Percentiles rank a stretch among this genome's conserved stretches.
Conservation (phyloP, 1,139 yeast genomes). For the Candida sanyaensis region DNA sequence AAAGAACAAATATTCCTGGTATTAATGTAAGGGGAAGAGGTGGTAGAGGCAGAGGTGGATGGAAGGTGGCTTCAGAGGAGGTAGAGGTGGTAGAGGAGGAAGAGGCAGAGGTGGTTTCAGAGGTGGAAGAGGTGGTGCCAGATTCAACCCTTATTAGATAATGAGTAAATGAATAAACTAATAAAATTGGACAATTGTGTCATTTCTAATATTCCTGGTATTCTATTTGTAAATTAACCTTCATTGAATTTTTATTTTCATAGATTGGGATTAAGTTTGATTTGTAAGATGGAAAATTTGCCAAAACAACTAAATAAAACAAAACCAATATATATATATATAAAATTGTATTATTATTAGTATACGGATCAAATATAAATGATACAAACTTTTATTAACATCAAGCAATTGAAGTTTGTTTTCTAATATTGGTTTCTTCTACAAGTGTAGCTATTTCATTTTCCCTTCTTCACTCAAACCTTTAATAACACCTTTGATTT, state of each 20-base stretch:
- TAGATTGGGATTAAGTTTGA: too few relatives aligned
- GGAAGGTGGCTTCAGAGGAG: slow-evolving; percentile 27
- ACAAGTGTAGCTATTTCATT: slow-evolving; percentile 25
- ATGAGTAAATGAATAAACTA: not conserved
- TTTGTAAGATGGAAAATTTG: too few relatives aligned
- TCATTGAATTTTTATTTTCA: too few relatives aligned
- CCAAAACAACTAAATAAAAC: too few relatives aligned
- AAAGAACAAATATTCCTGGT: slow-evolving; percentile 82
- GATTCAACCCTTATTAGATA: slow-evolving; percentile 24
- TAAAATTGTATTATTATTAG: not conserved
- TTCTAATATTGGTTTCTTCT: slow-evolving; percentile 17
- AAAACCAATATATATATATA: too few relatives aligned
- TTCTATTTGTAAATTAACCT: not conserved
- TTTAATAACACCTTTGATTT: slow-evolving; percentile 54
- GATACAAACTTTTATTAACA: not conserved
- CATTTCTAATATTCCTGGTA: not conserved
- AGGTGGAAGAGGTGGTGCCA: slow-evolving; percentile 27
- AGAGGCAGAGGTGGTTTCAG: slow-evolving; percentile 24
- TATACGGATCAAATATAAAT: not conserved
- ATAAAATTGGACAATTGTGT: not conserved
- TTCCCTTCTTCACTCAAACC: slow-evolving; percentile 40
- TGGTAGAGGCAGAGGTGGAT: slow-evolving; percentile 20
- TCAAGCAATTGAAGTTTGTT: not conserved
- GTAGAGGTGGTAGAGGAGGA: slow-evolving; percentile 24
- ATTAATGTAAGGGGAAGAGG: slow-evolving; percentile 49